These are phyloP conservation scores for Cryphonectria japonica DNA, from an alignment of 2,329 filamentous ascomycete genomes.

Conservation along the genomic window DNA sequence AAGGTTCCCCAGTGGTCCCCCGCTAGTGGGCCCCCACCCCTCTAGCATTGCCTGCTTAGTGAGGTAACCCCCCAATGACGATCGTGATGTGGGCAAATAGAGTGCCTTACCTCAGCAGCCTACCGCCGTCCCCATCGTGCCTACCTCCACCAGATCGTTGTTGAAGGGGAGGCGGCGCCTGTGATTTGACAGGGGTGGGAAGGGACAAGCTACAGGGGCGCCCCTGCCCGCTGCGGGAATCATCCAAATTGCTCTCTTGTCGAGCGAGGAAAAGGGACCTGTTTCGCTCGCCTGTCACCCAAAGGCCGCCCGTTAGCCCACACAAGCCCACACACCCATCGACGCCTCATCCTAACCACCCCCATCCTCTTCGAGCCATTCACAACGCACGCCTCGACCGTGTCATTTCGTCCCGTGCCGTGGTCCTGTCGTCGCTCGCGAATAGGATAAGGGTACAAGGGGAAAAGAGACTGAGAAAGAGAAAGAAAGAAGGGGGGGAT, in stretches of 20 bases:
- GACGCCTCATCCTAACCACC: constrained; percentile 1
- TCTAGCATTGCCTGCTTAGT: neutral
- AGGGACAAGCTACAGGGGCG: neutral
- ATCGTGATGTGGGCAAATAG: constrained; percentile 5
- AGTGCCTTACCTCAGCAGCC: constrained; percentile 9
- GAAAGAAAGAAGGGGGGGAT: neutral
- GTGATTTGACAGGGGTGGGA: neutral
- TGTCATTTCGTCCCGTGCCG: constrained; percentile 9
- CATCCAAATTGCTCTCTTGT: constrained; percentile 1
- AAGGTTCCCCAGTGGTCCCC: neutral
- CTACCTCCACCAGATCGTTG: neutral
- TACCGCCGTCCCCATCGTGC: neutral
- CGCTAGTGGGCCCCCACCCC: too few species aligned
- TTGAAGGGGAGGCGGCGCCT: neutral
- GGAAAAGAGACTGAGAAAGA: neutral
- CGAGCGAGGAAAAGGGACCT: neutral
- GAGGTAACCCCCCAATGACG: neutral
- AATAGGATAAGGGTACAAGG: neutral
- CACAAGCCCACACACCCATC: neutral
- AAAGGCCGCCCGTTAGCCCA: neutral
- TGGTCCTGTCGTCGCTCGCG: neutral
- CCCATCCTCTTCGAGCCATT: neutral
- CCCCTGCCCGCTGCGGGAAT: neutral
- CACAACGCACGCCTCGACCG: neutral
- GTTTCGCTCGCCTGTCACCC: neutral